Percentiles rank a stretch among this genome's conserved stretches.
Evolutionary conservation across 768 basidiomycete genomes (phyloP).

Genomic region (Boletus vinaceobasis): DNA sequence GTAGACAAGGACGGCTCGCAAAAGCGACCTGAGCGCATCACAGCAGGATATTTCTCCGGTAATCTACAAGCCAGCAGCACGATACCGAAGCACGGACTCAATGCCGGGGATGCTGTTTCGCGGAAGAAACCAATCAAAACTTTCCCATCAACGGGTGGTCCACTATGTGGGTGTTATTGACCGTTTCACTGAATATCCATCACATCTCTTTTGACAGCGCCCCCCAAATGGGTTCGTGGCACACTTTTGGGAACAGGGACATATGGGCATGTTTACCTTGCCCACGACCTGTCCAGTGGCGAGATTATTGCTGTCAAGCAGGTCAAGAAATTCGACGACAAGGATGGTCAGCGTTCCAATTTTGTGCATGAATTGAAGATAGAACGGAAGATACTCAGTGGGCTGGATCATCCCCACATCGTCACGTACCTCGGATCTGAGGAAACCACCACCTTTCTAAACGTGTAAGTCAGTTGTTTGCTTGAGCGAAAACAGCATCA

Average conservation of each 20-base stretch:
- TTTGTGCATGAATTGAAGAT: slow-evolving; percentile 86
- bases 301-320: slow-evolving; percentile 99
- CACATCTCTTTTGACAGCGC: slow-evolving; percentile 42
- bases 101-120: not conserved
- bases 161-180: slow-evolving; percentile 50
- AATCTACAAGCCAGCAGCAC: not conserved
- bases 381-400: slow-evolving; percentile 90
- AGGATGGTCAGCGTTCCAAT: slow-evolving; percentile 72
- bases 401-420: slow-evolving; percentile 91
- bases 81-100: not conserved
- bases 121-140: not conserved
- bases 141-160: slow-evolving; percentile 25
- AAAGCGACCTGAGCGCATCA: not conserved
- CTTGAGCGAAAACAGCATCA: not conserved
- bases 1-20: not conserved
- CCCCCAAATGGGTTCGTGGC: slow-evolving; percentile 95
- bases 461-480: slow-evolving; percentile 61
- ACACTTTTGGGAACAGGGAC: slow-evolving; percentile 93
- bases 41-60: not conserved
- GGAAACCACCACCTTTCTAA: slow-evolving; percentile 76
- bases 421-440: slow-evolving; percentile 93
- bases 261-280: slow-evolving; percentile 91
- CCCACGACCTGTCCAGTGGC: slow-evolving; percentile 88
- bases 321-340: slow-evolving; percentile 89
- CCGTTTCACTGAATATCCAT: slow-evolving; percentile 7